phyloP scores from a whole-genome alignment of 106 monocot genomes.

The Dendrobium catenatum region DNA sequence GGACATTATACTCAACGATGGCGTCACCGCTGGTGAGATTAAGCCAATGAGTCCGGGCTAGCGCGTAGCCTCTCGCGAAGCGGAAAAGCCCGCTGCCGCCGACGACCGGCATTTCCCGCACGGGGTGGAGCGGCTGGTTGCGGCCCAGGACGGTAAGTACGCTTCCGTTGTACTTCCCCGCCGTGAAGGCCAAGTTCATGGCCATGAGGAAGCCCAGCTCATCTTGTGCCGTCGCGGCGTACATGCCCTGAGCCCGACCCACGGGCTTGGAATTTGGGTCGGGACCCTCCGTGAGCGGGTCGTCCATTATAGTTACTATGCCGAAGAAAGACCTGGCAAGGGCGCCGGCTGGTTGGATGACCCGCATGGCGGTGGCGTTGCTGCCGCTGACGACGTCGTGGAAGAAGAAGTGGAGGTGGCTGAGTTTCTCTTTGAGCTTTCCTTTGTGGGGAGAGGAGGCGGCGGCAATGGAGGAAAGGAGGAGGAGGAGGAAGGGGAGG shows the following conservation, averaged over 20 bases:
- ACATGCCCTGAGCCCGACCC: slow-evolving; percentile 26
- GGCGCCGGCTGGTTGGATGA: neutral
- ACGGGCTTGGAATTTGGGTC: slow-evolving; percentile 9
- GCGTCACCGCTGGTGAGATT: slow-evolving; percentile 5
- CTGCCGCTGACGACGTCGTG: slow-evolving; percentile 25
- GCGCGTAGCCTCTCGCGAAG: slow-evolving; percentile 17
- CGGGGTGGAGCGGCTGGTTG: slow-evolving; percentile 13
- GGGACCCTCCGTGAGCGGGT: slow-evolving; percentile 19
- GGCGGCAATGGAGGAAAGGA: neutral
- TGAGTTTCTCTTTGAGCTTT: slow-evolving; percentile 8
- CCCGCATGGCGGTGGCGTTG: slow-evolving; percentile 20
- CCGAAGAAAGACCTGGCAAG: slow-evolving; percentile 3
- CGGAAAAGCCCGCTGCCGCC: slow-evolving; percentile 29
- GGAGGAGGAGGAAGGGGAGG: neutral
- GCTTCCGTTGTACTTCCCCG: slow-evolving; percentile 30
- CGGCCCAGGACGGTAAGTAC: slow-evolving; percentile 29
- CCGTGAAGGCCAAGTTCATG: slow-evolving; percentile 22
- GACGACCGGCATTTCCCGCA: slow-evolving; percentile 33
- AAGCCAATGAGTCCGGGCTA: slow-evolving; percentile 11
- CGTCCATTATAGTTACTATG: slow-evolving; percentile 22
- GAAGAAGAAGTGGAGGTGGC: slow-evolving; percentile 28
- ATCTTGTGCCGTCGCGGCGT: slow-evolving; percentile 4
- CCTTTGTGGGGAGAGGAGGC: neutral
- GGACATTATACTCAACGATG: slow-evolving; percentile 18
- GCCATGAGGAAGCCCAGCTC: slow-evolving; percentile 19